These are phyloP conservation scores for Panaeolus cyanescens DNA, from an alignment of 768 basidiomycete genomes.

Conservation along the genomic window DNA sequence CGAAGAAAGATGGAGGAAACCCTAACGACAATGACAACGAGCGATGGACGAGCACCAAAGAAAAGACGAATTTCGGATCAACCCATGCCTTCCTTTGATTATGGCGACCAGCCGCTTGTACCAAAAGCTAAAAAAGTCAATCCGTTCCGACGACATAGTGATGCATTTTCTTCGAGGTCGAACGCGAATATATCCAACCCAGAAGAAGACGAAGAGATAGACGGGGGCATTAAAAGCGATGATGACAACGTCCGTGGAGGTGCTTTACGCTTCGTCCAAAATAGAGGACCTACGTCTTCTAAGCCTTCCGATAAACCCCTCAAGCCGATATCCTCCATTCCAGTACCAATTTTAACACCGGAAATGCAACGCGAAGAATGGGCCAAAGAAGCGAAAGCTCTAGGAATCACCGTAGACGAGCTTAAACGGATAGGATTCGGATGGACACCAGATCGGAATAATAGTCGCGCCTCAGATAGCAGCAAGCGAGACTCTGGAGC, in stretches of 20 bases:
- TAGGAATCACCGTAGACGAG: not conserved
- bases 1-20: conserved; percentile 8
- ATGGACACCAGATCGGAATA: not conserved
- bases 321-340: not conserved
- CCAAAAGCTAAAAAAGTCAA: not conserved
- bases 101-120: not conserved
- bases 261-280: not conserved
- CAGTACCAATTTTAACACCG: not conserved
- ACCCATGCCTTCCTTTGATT: not conserved
- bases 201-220: not conserved
- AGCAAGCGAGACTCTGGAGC: not conserved
- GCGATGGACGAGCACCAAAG: not conserved
- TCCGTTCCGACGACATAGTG: conserved; percentile 4
- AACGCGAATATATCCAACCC: not conserved
- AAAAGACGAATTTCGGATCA: not conserved
- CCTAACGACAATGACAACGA: conserved; percentile 4
- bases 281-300: not conserved
- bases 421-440: not conserved
- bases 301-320: not conserved
- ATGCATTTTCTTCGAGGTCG: not conserved
- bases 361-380: not conserved
- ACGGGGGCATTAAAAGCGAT: conserved; percentile 8
- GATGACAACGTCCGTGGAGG: conserved; percentile 19
- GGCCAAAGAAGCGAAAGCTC: not conserved
- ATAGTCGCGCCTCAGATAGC: not conserved